Evolutionary conservation across 2,329 filamentous ascomycete species (phyloP).

Genomic region (Exophiala aquamarina): DNA sequence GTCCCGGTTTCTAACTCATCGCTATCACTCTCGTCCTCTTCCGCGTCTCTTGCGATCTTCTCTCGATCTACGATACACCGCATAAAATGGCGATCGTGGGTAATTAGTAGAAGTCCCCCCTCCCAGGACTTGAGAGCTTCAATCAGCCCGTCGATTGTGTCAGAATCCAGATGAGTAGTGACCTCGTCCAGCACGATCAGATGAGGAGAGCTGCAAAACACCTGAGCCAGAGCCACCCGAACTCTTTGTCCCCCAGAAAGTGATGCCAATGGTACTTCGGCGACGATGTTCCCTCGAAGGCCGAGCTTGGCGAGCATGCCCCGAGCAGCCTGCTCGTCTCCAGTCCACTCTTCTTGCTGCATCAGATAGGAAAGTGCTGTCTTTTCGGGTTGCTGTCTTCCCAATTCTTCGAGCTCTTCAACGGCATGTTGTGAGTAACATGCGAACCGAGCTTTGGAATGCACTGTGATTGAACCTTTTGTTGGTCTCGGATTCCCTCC

Average conservation of each 20-base stretch:
- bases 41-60: slow-evolving; percentile 40
- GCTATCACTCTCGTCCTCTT: slow-evolving; percentile 40
- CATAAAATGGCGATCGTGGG: slow-evolving; percentile 81
- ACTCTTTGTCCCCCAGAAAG: slow-evolving; percentile 79
- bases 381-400: slow-evolving; percentile 50
- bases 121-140: slow-evolving; percentile 66
- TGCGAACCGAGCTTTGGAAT: slow-evolving; percentile 68
- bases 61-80: slow-evolving; percentile 69
- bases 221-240: slow-evolving; percentile 63
- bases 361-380: slow-evolving; percentile 67
- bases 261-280: slow-evolving; percentile 70
- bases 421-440: slow-evolving; percentile 82
- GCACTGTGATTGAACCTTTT: slow-evolving; percentile 61
- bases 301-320: slow-evolving; percentile 68
- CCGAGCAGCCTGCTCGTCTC: slow-evolving; percentile 68
- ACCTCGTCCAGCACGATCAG: slow-evolving; percentile 77
- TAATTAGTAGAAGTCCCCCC: slow-evolving; percentile 74
- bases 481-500: slow-evolving; percentile 43
- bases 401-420: slow-evolving; percentile 63
- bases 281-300: slow-evolving; percentile 67
- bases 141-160: slow-evolving; percentile 72
- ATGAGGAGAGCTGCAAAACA: slow-evolving; percentile 69
- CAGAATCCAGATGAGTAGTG: slow-evolving; percentile 81
- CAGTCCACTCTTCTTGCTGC: slow-evolving; percentile 29
- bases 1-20: slow-evolving; percentile 48